Percentiles rank a stretch among this genome's conserved stretches.
These are phyloP conservation scores for Gossypium mustelinum DNA, from an alignment of 345 rosid genomes.

Conservation along the genomic window DNA sequence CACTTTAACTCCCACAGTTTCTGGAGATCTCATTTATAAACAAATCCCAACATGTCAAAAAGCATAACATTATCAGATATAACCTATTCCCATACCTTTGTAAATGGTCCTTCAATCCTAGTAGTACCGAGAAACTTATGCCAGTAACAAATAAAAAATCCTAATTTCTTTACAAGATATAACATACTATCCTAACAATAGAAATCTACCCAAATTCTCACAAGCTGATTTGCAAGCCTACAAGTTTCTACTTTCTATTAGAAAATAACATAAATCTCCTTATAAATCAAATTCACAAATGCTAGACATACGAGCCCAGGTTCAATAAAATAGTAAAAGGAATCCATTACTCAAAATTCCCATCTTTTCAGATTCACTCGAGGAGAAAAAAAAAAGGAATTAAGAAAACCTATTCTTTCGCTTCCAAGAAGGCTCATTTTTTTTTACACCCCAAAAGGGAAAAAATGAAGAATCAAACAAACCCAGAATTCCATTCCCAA, in stretches of 20 bases:
- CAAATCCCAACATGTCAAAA: slow-evolving; percentile 1
- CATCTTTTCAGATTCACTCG: background rate
- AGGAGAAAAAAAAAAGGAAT: background rate
- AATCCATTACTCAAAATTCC: background rate
- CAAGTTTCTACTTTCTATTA: background rate
- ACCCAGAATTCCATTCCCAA: background rate
- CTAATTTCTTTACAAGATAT: background rate
- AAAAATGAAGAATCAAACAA: background rate
- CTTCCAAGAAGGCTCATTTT: background rate
- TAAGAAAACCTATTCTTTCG: background rate
- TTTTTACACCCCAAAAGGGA: background rate
- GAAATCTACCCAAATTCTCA: background rate
- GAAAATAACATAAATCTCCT: background rate
- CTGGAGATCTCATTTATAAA: background rate
- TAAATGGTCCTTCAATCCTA: background rate
- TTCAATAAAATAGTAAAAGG: background rate
- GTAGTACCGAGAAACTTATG: background rate
- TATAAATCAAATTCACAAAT: background rate
- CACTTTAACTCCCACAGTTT: background rate
- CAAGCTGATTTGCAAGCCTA: background rate
- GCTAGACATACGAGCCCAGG: background rate
- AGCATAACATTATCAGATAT: background rate
- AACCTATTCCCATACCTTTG: background rate
- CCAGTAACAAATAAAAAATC: background rate
- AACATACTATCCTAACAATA: background rate